phyloP scores from a whole-genome alignment of 2,329 filamentous ascomycete genomes.

The Pseudocercospora cruenta region DNA sequence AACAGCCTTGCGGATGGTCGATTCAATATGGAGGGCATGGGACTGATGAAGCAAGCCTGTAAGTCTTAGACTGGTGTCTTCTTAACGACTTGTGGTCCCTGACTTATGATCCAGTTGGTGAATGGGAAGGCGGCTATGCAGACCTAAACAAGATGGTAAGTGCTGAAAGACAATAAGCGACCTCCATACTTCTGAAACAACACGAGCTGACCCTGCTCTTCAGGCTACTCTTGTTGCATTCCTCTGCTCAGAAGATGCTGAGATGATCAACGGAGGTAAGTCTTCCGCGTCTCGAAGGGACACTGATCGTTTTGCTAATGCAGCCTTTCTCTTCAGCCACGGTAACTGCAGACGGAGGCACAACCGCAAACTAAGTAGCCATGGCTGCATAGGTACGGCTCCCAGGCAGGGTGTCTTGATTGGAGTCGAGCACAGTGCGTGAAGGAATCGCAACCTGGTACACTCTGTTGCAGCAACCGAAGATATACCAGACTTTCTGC shows the following conservation, averaged over 20 bases:
- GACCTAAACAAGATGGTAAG: constrained; percentile 35
- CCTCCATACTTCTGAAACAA: not conserved
- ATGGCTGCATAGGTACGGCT: not conserved
- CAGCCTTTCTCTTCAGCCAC: constrained; percentile 10
- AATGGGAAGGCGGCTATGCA: constrained; percentile 28
- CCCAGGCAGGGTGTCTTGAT: too few relatives aligned
- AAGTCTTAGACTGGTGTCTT: constrained; percentile 11
- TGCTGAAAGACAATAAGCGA: not conserved
- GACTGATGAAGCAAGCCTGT: constrained; percentile 31
- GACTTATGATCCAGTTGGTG: constrained; percentile 17
- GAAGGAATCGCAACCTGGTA: too few relatives aligned
- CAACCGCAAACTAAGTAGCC: constrained; percentile 25
- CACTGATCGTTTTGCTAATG: constrained; percentile 6
- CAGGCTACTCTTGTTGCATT: constrained; percentile 39
- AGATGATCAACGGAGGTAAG: constrained; percentile 40
- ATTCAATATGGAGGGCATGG: constrained; percentile 38
- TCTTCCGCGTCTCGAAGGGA: not conserved
- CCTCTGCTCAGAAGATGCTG: constrained; percentile 38
- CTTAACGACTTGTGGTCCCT: not conserved
- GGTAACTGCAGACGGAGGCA: constrained; percentile 34
- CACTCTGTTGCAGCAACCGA: not conserved
- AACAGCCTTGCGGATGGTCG: constrained; percentile 45
- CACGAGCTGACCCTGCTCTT: not conserved
- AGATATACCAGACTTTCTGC: not conserved
- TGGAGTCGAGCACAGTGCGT: too few relatives aligned